Percentiles rank a stretch among this genome's conserved stretches.
phyloP scores from a whole-genome alignment of 2,329 filamentous ascomycete species.

The Aspergillus fumigatiaffinis region DNA sequence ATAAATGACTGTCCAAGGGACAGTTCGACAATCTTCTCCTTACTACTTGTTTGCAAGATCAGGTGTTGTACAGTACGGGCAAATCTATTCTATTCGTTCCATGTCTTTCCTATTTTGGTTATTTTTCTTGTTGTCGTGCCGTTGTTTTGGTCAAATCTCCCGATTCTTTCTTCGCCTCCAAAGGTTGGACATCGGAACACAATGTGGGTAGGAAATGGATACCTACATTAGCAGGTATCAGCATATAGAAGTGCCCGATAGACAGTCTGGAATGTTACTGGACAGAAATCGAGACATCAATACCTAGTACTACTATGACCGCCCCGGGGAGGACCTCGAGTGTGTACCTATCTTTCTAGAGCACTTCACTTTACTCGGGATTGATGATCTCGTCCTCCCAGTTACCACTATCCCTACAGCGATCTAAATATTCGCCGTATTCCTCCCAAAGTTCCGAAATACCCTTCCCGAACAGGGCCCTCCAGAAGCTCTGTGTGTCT shows the following conservation, averaged over 20 bases:
- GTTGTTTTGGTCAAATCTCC: constrained; percentile 12
- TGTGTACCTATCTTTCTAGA: neutral
- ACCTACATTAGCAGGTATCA: constrained; percentile 6
- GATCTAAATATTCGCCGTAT: constrained; percentile 56
- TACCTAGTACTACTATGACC: neutral
- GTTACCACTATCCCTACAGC: constrained; percentile 16
- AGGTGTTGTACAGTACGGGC: constrained; percentile 40
- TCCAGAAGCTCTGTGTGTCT: constrained; percentile 29
- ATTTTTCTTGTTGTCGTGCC: constrained; percentile 13
- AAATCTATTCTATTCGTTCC: constrained; percentile 31
- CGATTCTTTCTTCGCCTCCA: constrained; percentile 5
- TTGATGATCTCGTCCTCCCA: constrained; percentile 29
- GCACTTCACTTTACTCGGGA: constrained; percentile 7
- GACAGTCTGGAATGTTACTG: neutral
- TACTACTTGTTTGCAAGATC: constrained; percentile 28
- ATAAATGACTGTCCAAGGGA: constrained; percentile 6
- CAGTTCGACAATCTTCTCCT: constrained; percentile 10
- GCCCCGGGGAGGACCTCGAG: neutral
- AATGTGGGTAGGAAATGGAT: neutral
- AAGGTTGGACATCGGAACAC: neutral
- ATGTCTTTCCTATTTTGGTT: constrained; percentile 25
- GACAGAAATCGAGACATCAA: neutral
- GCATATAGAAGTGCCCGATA: neutral
- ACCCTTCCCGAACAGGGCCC: constrained; percentile 57
- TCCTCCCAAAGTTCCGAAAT: constrained; percentile 71